Evolutionary conservation across 192 early-diverging fungal species (phyloP), one percentile per base, ranked within the genome.

Genomic region (Coemansia guatemalensis): DNA sequence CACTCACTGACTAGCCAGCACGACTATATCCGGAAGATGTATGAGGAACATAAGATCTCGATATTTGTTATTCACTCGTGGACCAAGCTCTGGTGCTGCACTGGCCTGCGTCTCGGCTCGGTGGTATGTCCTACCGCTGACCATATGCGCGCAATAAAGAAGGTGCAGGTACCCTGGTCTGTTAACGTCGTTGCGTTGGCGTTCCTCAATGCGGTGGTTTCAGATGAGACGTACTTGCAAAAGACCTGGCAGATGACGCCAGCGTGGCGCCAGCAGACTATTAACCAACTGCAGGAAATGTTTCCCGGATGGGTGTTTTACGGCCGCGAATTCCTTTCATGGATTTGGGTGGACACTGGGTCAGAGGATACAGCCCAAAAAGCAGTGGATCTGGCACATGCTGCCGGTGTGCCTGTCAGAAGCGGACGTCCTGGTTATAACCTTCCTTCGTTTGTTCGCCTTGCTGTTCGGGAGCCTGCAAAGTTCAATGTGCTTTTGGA

Each of bases 31-130:
- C 75, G 72, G 48, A 63, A 81, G 30, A 63, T 93, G 56, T 90
- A 84, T 72, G 62, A 71, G 58, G 79, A 78, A 26, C 84, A 84
- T 27, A 84, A 87, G 3, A 86, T 95, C 24, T 89, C 91, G 5
- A 84, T 95, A 53, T 93, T 89, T 74, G 78, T 95, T 20, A 92
- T 95, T 78, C 93, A 95, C 76, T 94, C 92, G 23, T 95, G 93
- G 93, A 95, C 93, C 47, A 95, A 95, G 72, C 83, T 95, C 51
- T 95, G 92, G 92, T 94, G 89, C 39, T 95, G 93, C 83, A 92
- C 92, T 5, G 93, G 93, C 25, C 83, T 95, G 61, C 89, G 93
- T 49, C 75, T 94, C 20, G 93, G 93, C 21, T 94, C 92, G 0
- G 88, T 95, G 23, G 87, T 95, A 14, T 93, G 92, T 69, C 92